Percentiles rank a stretch among this genome's conserved stretches.
These are phyloP conservation scores for Alliaria petiolata DNA, from an alignment of 345 rosid species.

Conservation along the genomic window DNA sequence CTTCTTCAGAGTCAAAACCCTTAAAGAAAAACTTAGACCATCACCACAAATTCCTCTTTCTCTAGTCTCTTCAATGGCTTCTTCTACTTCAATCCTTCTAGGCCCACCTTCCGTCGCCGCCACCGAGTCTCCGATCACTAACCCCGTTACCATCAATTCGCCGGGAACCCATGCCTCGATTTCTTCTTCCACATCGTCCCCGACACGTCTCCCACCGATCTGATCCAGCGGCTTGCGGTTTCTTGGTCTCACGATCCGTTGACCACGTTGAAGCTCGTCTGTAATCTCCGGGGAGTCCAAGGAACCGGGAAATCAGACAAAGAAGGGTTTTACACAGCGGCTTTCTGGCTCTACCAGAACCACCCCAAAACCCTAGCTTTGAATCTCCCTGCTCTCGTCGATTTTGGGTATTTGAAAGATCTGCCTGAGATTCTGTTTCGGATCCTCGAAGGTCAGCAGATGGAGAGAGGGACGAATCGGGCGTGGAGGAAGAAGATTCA, in stretches of 20 bases:
- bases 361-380: constrained; percentile 65
- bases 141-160: neutral
- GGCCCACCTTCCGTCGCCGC: constrained; percentile 32
- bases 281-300: constrained; percentile 61
- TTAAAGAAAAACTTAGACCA: neutral
- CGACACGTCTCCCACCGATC: constrained; percentile 27
- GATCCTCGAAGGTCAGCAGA: constrained; percentile 44
- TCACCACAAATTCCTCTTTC: neutral
- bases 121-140: neutral
- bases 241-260: constrained; percentile 57
- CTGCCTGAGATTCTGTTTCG: constrained; percentile 63
- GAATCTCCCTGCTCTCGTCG: constrained; percentile 35
- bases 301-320: constrained; percentile 67
- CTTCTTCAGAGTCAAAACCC: neutral
- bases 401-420: constrained; percentile 66
- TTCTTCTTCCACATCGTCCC: constrained; percentile 70
- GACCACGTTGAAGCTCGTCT: constrained; percentile 52
- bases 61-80: constrained; percentile 29
- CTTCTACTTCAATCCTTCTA: constrained; percentile 19
- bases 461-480: constrained; percentile 19
- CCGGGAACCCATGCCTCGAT: constrained; percentile 60
- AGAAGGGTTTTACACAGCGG: constrained; percentile 60
- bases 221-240: constrained; percentile 25
- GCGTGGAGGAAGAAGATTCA: constrained; percentile 8
- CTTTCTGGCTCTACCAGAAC: constrained; percentile 46